Base-by-base conservation (phyloP, 345 rosid genomes). In the Citrus reticulata region DNA sequence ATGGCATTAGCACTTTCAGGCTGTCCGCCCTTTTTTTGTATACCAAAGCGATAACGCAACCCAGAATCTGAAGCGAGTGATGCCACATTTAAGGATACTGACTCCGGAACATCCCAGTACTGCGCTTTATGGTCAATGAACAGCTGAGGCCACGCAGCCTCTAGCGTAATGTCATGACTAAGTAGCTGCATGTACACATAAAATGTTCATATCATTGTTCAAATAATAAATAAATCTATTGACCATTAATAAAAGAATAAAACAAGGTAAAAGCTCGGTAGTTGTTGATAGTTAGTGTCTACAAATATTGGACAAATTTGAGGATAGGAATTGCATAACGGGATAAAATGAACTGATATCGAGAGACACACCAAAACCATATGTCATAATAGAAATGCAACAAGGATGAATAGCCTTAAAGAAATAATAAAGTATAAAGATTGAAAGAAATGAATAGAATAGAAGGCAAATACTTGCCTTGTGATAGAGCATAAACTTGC, bases 41-140 rank as follows among this genome's bases (percentile, higher is more conserved):
- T 10, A 70, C 93, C 93, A 75, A 93, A 85, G 46, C 89, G 92
- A 66, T 93, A 95, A 6, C 83, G 81, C 76, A 93, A 84, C 72
- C 98, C 95, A 24, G 93, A 78, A 37, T 92, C 88, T 64, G 86
- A 77, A 74, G 55, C 76, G 66, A 86, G 88, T 60, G 98, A 92
- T 58, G 89, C 83, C 85, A 95, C 37, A 64, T 90, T 97, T 51
- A 95, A 83, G 74, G 93, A 87, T 78, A 93, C 78, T 13, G 98
- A 89, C 84, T 91, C 90, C 6, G 98, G 98, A 78, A 93, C 95
- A 77, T 95, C 97, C 98, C 98, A 95, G 51, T 91, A 93, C 74
- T 83, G 84, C 65, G 92, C 94, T 75, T 88, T 91, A 72, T 84
- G 88, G 73, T 93, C 97, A 74, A 92, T 27, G 78, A 89, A 95